A percentile compares a stretch with the other conserved stretches of the same genome.
Conservation (phyloP, 2,329 filamentous ascomycete species). For the Paecilomyces sp. region DNA sequence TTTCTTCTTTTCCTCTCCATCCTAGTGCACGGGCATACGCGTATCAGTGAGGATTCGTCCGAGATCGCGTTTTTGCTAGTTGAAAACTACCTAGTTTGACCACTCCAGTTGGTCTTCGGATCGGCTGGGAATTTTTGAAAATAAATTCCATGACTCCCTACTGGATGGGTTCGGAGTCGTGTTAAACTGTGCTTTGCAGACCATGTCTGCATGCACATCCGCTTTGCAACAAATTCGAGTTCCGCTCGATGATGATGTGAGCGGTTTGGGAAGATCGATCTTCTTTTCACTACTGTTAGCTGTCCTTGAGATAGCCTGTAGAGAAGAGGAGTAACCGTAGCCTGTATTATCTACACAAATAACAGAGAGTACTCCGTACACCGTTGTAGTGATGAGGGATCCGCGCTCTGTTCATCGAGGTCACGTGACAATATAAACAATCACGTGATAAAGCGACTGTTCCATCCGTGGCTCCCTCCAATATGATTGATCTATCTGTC, state of each 20-base stretch:
- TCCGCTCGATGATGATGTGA: not conserved
- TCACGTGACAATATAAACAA: too few relatives aligned
- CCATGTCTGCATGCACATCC: not conserved
- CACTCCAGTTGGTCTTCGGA: conserved; percentile 63
- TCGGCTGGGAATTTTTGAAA: conserved; percentile 75
- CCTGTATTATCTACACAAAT: too few relatives aligned
- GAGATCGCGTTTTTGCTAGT: conserved; percentile 85
- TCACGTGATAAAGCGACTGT: too few relatives aligned
- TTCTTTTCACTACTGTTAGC: conserved; percentile 33
- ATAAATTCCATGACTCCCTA: conserved; percentile 7
- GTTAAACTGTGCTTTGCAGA: conserved; percentile 4
- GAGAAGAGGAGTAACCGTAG: too few relatives aligned
- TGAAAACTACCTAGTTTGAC: conserved; percentile 78
- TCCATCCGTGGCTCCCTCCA: too few relatives aligned
- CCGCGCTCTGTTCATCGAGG: too few relatives aligned
- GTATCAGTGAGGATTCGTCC: conserved; percentile 82
- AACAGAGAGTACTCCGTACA: too few relatives aligned
- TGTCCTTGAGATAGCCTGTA: conserved; percentile 28
- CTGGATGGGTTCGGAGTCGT: not conserved
- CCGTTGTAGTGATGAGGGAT: too few relatives aligned
- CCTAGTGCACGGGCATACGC: conserved; percentile 61
- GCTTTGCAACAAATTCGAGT: not conserved
- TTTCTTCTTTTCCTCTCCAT: conserved; percentile 30
- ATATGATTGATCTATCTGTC: too few relatives aligned
- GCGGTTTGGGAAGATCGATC: conserved; percentile 11